phyloP scores from a whole-genome alignment of 1,284 basidiomycete species.

The Leccinum angustisporum region DNA sequence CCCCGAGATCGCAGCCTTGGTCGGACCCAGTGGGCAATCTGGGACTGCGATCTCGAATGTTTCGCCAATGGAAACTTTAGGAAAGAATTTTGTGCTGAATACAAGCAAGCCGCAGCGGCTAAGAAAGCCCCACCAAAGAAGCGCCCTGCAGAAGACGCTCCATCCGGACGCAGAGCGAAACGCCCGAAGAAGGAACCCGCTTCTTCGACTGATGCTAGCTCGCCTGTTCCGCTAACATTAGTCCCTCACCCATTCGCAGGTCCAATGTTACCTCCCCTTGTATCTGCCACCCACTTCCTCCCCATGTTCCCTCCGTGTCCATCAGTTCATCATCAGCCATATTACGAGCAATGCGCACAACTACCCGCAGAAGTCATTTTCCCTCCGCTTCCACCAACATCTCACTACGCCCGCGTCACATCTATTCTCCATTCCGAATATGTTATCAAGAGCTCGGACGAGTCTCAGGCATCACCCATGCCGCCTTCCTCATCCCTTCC shows the following conservation, averaged over 20 bases:
- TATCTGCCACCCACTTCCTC: conserved; percentile 41
- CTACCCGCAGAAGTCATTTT: conserved; percentile 65
- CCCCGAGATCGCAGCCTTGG: conserved; percentile 65
- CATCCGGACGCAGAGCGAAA: conserved; percentile 45
- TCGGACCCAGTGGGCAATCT: conserved; percentile 75
- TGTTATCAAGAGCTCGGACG: conserved; percentile 21
- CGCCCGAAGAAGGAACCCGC: conserved; percentile 43
- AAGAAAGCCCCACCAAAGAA: conserved; percentile 41
- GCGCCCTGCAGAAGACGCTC: conserved; percentile 39
- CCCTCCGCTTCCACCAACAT: conserved; percentile 59
- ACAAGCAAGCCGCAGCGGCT: conserved; percentile 40
- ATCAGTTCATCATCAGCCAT: conserved; percentile 67
- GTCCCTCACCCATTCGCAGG: conserved; percentile 12
- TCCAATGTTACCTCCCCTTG: conserved; percentile 31
- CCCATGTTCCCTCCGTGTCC: conserved; percentile 57
- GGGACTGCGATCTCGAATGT: conserved; percentile 68
- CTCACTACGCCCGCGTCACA: conserved; percentile 40
- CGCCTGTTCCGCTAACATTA: conserved; percentile 14
- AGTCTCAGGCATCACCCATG: conserved; percentile 28
- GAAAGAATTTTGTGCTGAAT: conserved; percentile 67
- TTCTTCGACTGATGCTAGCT: conserved; percentile 29
- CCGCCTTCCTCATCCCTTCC: conserved; percentile 46
- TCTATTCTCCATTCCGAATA: conserved; percentile 31
- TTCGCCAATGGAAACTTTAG: conserved; percentile 70
- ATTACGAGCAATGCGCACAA: conserved; percentile 56